Base-by-base conservation (phyloP, 371 early-diverging fungal genomes). In the Mortierella sp. region DNA sequence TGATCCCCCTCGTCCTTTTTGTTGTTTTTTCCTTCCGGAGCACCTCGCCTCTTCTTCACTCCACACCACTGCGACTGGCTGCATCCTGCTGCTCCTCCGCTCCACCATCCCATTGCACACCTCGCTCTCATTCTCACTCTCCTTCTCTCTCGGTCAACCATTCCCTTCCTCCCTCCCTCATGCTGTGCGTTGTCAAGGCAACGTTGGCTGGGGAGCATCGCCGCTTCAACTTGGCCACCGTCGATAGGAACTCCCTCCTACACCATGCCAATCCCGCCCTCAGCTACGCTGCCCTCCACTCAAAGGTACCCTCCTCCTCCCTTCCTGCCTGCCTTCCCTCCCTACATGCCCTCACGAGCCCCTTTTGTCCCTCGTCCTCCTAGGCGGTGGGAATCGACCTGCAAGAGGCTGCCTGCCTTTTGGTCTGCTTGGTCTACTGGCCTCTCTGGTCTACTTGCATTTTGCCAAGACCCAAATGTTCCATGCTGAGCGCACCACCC, bases 181-280 rank as follows among this genome's bases (percentile, higher is more conserved):
- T 71, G 72, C 28, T 54, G 43, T 71, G 72, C 54, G 48, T 61
- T 41, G 62, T 71, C 28, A 71, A 71, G 52, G 72, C 72, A 1
- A 47, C 66, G 10, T 50, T 71, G 25, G 43, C 6, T 24, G 44
- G 47, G 17, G 62, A 65, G 45, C 54, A 43, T 27, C 45, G 72
- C 14, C 72, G 72, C 8, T 66, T 71, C 62, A 61, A 57, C 47
- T 27, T 71, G 22, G 60, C 60, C 17, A 49, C 41, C 12, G 22
- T 71, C 28, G 66, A 71, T 49, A 19, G 39, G 1, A 24, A 45
- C 22, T 65, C 56, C 44, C 50, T 66, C 31, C 45, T 25, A 17
- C 25, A 37, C 7, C 49, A 60, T 8, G 49, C 66, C 51, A 25
- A n/a, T n/a, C n/a, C 49, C 25, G 47, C 52, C 14, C 46, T 71